Conservation (phyloP, 2,329 filamentous ascomycete genomes). For the Aspergillus proliferans region DNA sequence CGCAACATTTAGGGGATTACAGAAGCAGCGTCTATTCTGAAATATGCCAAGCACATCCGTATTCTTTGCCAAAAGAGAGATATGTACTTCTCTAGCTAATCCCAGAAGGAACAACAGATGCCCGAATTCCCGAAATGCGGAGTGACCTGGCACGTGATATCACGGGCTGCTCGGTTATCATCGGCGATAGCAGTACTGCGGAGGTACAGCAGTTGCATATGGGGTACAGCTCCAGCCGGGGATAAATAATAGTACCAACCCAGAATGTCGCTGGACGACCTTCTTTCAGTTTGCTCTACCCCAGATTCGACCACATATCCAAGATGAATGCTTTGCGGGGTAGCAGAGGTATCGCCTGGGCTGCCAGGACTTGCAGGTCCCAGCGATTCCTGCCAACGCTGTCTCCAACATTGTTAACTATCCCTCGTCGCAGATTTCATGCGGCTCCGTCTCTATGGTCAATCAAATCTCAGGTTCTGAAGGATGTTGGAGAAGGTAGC, state of each 20-base stretch:
- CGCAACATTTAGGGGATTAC: too few species aligned
- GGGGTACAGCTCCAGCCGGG: background rate
- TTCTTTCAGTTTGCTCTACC: background rate
- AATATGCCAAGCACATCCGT: too few species aligned
- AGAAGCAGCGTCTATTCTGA: too few species aligned
- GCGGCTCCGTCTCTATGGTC: conserved; percentile 27
- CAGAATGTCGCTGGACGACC: background rate
- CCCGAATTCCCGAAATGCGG: conserved; percentile 12
- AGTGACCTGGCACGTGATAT: conserved; percentile 17
- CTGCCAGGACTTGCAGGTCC: conserved; percentile 21
- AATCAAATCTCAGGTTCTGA: conserved; percentile 35
- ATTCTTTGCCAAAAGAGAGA: too few species aligned
- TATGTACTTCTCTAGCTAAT: background rate
- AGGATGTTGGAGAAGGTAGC: conserved; percentile 40
- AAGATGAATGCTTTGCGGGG: conserved; percentile 28
- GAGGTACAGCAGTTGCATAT: conserved; percentile 5
- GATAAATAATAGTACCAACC: background rate
- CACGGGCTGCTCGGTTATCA: conserved; percentile 17
- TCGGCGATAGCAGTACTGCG: conserved; percentile 14
- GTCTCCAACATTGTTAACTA: conserved; percentile 13
- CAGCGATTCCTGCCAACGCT: conserved; percentile 20
- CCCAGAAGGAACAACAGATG: conserved; percentile 2
- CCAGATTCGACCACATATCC: background rate
- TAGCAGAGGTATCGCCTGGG: conserved; percentile 21
- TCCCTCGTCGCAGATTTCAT: conserved; percentile 31